Percentiles rank a stretch among this genome's conserved stretches.
Conservation (phyloP, 371 early-diverging fungal genomes). For the Rhizopus sp. region DNA sequence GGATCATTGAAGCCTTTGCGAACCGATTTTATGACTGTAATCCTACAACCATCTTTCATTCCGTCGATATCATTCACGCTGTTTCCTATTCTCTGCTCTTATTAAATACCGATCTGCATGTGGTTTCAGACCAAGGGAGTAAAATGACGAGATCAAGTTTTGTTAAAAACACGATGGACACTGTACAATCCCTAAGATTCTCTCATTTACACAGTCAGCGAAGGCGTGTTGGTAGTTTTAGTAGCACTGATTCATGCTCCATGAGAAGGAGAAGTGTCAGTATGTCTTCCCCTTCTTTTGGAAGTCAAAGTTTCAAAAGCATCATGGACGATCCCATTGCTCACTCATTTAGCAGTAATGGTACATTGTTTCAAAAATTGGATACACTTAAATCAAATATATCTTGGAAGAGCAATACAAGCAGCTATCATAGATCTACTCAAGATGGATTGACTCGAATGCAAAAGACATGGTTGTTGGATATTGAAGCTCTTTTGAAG, state of each 20-base stretch:
- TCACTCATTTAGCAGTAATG: not conserved
- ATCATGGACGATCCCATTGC: not conserved
- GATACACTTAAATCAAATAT: constrained; percentile 20
- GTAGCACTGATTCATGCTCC: constrained; percentile 4
- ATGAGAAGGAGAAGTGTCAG: constrained; percentile 1
- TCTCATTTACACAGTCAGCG: constrained; percentile 6
- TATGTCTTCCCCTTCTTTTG: not conserved
- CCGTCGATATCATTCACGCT: constrained; percentile 71
- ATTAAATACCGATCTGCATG: constrained; percentile 90
- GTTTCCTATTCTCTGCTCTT: constrained; percentile 82
- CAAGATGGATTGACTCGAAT: constrained; percentile 5
- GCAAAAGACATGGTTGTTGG: constrained; percentile 28
- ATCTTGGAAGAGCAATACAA: constrained; percentile 10
- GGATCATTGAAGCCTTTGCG: constrained; percentile 79
- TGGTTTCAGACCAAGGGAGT: constrained; percentile 52
- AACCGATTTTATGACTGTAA: constrained; percentile 81
- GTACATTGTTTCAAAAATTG: constrained; percentile 9
- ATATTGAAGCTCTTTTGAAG: constrained; percentile 30
- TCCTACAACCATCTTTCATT: constrained; percentile 19
- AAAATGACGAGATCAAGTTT: constrained; percentile 57
- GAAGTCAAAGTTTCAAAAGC: constrained; percentile 6
- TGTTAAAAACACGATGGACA: constrained; percentile 55
- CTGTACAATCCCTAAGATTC: constrained; percentile 28
- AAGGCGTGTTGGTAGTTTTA: constrained; percentile 13
- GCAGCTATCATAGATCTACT: not conserved